Base-by-base conservation (phyloP, 2,329 filamentous ascomycete genomes). In the Stagonosporopsis rhizophila region DNA sequence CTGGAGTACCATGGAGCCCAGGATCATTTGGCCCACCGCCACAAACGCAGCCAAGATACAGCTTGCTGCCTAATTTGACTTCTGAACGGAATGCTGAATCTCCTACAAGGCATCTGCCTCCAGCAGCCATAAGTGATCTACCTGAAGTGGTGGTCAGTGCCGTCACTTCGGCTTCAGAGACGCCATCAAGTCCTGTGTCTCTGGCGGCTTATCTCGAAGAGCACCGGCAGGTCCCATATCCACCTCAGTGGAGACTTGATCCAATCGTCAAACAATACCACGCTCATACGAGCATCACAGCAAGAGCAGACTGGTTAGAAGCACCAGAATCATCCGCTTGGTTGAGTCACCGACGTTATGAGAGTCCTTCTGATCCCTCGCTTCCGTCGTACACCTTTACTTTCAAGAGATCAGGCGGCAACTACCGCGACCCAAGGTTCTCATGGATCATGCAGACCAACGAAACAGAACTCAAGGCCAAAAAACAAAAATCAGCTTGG, bases 171-270 rank as follows among this genome's bases (percentile, higher is more conserved):
- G 19, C 17, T 5, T 14, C 15, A 4, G 25, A 58, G 11, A 11
- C 56, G 22, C 45, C 51, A 20, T 49, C 54, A 20, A 60, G 66
- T 20, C 55, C 65, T 20, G 30, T 25, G 1, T 59, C 61, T 6
- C 17, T 72, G 42, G 56, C 69, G 9, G 25, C 49, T 12, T 71
- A 73, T 55, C 59, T 75, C 1, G 72, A 75, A 44, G 37, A 59
- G 25, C 56, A 74, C 44, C 64, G 64, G 4, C 66, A 72, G 46
- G 64, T 71, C 2, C 70, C 72, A 3, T 69, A 71, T 46, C 72
- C 72, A 8, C 65, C 67, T 32, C 71, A 73, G 45, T 75, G 72
- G 72, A 52, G 39, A 11, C 64, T 68, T 6, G 50, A 60, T 15
- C 66, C 71, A 0, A 39, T 64, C 2, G 28, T 65, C 5, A 57